These are phyloP conservation scores for Lyophyllum shimeji DNA, from an alignment of 768 basidiomycete genomes.

Conservation along the genomic window DNA sequence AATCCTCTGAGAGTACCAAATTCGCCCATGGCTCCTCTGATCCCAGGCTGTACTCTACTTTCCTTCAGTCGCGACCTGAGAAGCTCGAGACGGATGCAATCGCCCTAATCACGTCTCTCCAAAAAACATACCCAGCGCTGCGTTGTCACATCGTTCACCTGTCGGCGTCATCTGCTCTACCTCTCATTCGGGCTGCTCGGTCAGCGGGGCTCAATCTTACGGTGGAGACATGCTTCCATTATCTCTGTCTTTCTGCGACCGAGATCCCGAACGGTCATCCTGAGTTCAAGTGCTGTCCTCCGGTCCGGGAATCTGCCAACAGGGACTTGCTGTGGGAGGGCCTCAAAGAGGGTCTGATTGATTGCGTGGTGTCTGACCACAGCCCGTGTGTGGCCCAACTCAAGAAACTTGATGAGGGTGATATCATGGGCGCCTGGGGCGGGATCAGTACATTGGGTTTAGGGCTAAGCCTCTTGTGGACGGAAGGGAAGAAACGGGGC, in stretches of 20 bases:
- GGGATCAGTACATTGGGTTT: slow-evolving; percentile 91
- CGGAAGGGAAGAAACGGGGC: slow-evolving; percentile 66
- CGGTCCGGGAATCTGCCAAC: slow-evolving; percentile 76
- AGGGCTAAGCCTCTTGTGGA: slow-evolving; percentile 88
- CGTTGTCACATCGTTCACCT: slow-evolving; percentile 96
- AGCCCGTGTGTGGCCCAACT: slow-evolving; percentile 85
- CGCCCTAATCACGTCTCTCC: slow-evolving; percentile 66
- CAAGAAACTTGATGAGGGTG: slow-evolving; percentile 74
- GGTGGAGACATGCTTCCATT: slow-evolving; percentile 98
- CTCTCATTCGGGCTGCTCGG: slow-evolving; percentile 69
- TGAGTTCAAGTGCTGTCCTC: slow-evolving; percentile 96
- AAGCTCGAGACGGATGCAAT: slow-evolving; percentile 82
- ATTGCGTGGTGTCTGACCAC: slow-evolving; percentile 95
- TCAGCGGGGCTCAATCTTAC: slow-evolving; percentile 68
- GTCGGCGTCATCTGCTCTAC: slow-evolving; percentile 82
- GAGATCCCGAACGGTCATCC: slow-evolving; percentile 74
- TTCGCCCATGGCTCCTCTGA: slow-evolving; percentile 15
- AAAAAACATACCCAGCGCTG: slow-evolving; percentile 59
- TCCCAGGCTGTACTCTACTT: slow-evolving; percentile 73
- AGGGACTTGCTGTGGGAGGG: slow-evolving; percentile 80
- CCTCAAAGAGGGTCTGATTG: slow-evolving; percentile 78
- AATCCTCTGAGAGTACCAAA: slow-evolving; percentile 18
- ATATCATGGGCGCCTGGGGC: slow-evolving; percentile 92
- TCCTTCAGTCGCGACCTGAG: slow-evolving; percentile 82
- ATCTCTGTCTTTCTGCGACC: slow-evolving; percentile 75